A percentile compares a stretch with the other conserved stretches of the same genome.
Evolutionary conservation across 441 rosid species (phyloP).

Genomic region (Mallotus repandus): DNA sequence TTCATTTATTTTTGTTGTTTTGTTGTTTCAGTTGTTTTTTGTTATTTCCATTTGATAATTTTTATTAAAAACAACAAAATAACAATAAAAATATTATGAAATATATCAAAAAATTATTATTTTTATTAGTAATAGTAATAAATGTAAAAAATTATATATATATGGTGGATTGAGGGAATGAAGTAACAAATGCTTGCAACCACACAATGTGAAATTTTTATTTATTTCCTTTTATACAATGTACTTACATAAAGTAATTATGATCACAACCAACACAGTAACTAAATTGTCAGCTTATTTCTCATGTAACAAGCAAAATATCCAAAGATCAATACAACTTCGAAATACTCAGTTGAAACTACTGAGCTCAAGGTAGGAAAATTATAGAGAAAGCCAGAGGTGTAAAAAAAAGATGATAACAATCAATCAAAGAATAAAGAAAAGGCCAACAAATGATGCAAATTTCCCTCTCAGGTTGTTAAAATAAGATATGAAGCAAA

Average conservation of each 20-base stretch:
- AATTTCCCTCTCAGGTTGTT: slow-evolving; percentile 5
- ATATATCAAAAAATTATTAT: no score
- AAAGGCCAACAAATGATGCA: neutral
- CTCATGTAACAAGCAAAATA: slow-evolving; percentile 25
- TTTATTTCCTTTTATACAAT: slow-evolving; percentile 30
- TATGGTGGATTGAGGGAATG: no score
- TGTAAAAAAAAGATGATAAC: neutral
- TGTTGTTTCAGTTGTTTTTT: no score
- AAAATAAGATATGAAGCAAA: slow-evolving; percentile 49
- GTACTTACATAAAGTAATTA: slow-evolving; percentile 28
- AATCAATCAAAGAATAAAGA: neutral
- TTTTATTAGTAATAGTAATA: no score
- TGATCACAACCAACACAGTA: slow-evolving; percentile 25
- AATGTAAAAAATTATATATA: neutral
- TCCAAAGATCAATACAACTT: slow-evolving; percentile 13
- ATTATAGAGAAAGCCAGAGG: slow-evolving; percentile 24
- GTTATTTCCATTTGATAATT: no score
- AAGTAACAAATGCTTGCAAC: neutral
- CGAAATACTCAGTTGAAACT: neutral
- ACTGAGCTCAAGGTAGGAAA: slow-evolving; percentile 26
- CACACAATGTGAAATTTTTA: slow-evolving; percentile 12
- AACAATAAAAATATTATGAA: no score
- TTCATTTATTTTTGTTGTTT: no score
- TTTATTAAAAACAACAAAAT: no score
- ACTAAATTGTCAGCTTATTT: slow-evolving; percentile 31